Percentiles rank a stretch among this genome's conserved stretches.
Evolutionary conservation across 1,139 yeast genomes (phyloP).

Genomic region (Hanseniaspora sp.): DNA sequence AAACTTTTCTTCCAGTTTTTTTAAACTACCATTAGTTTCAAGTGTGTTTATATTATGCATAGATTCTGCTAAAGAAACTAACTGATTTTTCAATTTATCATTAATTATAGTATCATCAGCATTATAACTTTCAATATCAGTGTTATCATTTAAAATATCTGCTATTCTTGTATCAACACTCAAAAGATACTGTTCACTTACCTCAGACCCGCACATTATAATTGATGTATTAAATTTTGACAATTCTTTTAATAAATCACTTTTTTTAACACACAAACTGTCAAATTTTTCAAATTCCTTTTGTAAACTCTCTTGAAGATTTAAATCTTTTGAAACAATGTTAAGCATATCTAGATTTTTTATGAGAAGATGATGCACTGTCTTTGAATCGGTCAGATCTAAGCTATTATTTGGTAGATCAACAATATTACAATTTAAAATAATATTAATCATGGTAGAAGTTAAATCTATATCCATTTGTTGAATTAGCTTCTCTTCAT

Average conservation of each 20-base stretch:
- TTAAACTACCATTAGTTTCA: background rate
- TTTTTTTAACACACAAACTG: slow-evolving; percentile 2
- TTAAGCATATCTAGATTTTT: background rate
- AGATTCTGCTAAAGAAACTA: background rate
- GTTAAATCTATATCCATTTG: background rate
- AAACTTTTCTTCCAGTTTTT: background rate
- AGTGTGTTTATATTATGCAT: slow-evolving; percentile 1
- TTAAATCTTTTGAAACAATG: background rate
- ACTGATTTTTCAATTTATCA: background rate
- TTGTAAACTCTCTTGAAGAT: background rate
- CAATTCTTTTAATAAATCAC: background rate
- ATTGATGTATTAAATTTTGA: background rate
- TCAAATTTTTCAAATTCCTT: slow-evolving; percentile 1
- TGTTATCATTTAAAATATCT: background rate
- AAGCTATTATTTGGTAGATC: background rate
- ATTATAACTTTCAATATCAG: background rate
- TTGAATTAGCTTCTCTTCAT: background rate
- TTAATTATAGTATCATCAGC: background rate
- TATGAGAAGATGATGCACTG: background rate
- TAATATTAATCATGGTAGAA: slow-evolving; percentile 2
- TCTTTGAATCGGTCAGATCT: background rate
- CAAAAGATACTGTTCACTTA: background rate
- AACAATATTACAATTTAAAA: slow-evolving; percentile 3
- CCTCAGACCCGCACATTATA: background rate
- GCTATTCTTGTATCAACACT: background rate